These are phyloP conservation scores for Pythium guiyangense DNA, from an alignment of 352 stramenopile species.

Conservation along the genomic window DNA sequence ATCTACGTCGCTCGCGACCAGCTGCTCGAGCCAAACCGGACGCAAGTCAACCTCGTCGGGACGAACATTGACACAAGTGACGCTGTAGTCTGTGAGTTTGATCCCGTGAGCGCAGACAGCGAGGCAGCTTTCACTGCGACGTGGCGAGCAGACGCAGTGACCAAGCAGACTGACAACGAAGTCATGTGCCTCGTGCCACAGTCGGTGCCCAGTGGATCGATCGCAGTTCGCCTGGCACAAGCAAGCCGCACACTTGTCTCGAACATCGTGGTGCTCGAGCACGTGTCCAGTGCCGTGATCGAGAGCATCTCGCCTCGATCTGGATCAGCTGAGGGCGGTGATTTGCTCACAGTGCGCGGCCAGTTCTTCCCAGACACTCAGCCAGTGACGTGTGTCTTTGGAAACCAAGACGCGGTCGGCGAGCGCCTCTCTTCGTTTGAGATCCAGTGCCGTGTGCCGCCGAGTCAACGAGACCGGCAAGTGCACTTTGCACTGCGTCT, in stretches of 20 bases:
- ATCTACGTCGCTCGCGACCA: background rate
- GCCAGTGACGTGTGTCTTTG: slow-evolving; percentile 16
- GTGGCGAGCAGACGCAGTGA: slow-evolving; percentile 1
- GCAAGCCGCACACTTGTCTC: slow-evolving; percentile 1
- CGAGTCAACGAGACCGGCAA: background rate
- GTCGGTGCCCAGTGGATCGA: slow-evolving; percentile 7
- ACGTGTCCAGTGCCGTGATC: slow-evolving; percentile 8
- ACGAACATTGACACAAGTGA: background rate
- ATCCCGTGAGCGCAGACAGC: background rate
- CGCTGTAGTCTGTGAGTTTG: slow-evolving; percentile 9
- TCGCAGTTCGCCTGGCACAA: slow-evolving; percentile 9
- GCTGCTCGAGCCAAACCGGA: background rate
- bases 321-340: slow-evolving; percentile 17
- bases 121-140: background rate
- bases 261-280: slow-evolving; percentile 19
- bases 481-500: slow-evolving; percentile 12
- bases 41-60: background rate
- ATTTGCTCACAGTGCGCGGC: slow-evolving; percentile 15
- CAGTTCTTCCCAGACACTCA: slow-evolving; percentile 11
- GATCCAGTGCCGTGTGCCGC: slow-evolving; percentile 15
- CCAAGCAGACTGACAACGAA: background rate
- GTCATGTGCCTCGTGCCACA: slow-evolving; percentile 1
- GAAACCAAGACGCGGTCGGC: slow-evolving; percentile 6
- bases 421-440: slow-evolving; percentile 11
- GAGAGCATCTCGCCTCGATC: slow-evolving; percentile 5